Base-by-base conservation (phyloP, 352 stramenopile species). In the Globisporangium alternatum region DNA sequence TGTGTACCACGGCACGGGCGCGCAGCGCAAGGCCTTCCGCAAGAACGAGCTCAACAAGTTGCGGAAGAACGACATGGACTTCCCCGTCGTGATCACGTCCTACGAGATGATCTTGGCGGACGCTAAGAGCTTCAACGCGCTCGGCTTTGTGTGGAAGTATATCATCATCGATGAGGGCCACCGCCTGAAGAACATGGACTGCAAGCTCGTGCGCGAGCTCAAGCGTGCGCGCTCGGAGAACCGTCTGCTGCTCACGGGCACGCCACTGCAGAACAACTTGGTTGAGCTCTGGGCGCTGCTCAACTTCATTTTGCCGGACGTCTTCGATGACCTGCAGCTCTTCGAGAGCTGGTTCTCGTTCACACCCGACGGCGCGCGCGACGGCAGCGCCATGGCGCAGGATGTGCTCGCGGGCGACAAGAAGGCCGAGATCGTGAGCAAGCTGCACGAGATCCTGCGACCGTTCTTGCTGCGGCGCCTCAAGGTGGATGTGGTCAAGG, bases 291-390 rank as follows among this genome's bases (percentile, higher is more conserved):
- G 97, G 97, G 90, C 95, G n/a, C 75, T 99, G 60, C 83, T 99
- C 35, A 99, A 99, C 71, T 98, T 98, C 75, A 97, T 99, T 39
- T 71, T 99, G 35, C 97, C 97, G 0, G 81, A 97, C 48, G 96
- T 99, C 52, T 99, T 99, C 74, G 97, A 98, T 70, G 96, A 98
- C 45, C 80, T 98, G 9, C 95, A 99, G 65, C 95, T 97, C 8
- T 99, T 99, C 77, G 96, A 99, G 78, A 98, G 90, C 56, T 99
- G 96, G 96, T 99, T 99, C 77, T 97, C 93, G 49, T 98, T 99
- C 72, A 97, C 98, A 56, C 95, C 95, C n/a, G 90, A 98, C 66
- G 66, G 62, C 28, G 56, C 68, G n/a, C 65, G 56, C 3, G 85
- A 91, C 37, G 89, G 77, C 43, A 77, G 86, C 43, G 86, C 93